Base-by-base conservation (phyloP, 257 asterid genomes). In the Paulownia fortunei region DNA sequence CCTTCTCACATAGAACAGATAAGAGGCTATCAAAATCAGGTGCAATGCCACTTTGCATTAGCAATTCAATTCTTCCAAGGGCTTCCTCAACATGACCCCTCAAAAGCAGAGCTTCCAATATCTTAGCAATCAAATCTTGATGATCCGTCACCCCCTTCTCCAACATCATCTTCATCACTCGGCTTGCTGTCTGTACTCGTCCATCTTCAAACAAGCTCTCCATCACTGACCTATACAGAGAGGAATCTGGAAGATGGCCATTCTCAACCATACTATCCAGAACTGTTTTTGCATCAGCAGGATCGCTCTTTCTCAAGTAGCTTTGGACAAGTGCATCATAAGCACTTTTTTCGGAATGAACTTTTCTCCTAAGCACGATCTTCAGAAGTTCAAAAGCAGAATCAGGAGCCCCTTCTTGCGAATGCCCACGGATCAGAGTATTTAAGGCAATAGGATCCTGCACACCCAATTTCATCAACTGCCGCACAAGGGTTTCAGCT, bases 61-160 rank as follows among this genome's bases (percentile, higher is more conserved):
- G 56, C 81, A 90, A 78, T 52, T 93, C 98, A 42, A 93, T 90
- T 82, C 98, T 87, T 76, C 99, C 98, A 2, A 93, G 84, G 32
- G 96, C 97, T 86, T 93, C 99, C 85, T 92, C 99, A 24, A 93
- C 95, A 60, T 96, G 99, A 37, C 98, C 98, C 87, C 98, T 90
- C 90, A 86, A 72, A 1, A 93, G 81, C 73, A 96, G 85, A 64
- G 97, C 96, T 84, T 93, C 97, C 84, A 90, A 58, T 49, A 96
- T 88, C 79, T 92, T 88, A 54, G 77, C 79, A 69, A 90, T 85
- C 86, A 93, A 81, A 78, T 92, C 96, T 79, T 84, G 81, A 70
- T 93, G 92, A 69, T 92, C 96, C 5, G 84, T 87, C 76, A 88
- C 86, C 51, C 98, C 94, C 82, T 90, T 96, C 82, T 93, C 98